A percentile compares a stretch with the other conserved stretches of the same genome.
These are phyloP conservation scores for Neoboletus magnificus DNA, from an alignment of 768 basidiomycete genomes.

Conservation along the genomic window DNA sequence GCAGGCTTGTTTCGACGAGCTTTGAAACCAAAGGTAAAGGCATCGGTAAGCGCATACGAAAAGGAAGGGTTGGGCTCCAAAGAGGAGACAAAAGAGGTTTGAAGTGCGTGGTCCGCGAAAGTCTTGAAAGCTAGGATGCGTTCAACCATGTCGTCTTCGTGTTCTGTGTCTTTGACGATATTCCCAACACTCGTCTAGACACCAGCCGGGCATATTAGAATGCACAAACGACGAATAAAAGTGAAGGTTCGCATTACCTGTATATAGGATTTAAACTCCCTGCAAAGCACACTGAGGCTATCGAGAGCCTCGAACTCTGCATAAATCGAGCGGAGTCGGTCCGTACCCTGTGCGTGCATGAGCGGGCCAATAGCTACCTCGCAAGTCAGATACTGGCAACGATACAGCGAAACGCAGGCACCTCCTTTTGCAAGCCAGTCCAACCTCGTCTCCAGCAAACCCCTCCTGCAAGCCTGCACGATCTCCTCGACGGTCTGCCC, in stretches of 20 bases:
- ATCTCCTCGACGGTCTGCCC: constrained; percentile 49
- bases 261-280: constrained; percentile 60
- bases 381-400: constrained; percentile 24
- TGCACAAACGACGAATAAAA: neutral
- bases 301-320: constrained; percentile 56
- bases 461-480: constrained; percentile 50
- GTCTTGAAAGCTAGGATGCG: constrained; percentile 66
- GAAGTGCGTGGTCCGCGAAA: constrained; percentile 49
- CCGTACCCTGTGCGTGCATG: constrained; percentile 45
- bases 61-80: constrained; percentile 52
- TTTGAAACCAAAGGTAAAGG: constrained; percentile 73
- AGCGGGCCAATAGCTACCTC: constrained; percentile 50
- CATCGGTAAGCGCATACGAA: constrained; percentile 63
- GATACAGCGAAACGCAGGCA: constrained; percentile 28
- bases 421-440: constrained; percentile 45
- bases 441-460: constrained; percentile 44
- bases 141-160: constrained; percentile 78
- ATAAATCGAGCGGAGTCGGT: constrained; percentile 53
- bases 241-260: constrained; percentile 37
- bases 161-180: constrained; percentile 61
- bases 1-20: constrained; percentile 78
- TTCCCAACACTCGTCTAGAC: constrained; percentile 50
- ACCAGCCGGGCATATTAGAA: neutral
- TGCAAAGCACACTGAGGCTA: constrained; percentile 49
- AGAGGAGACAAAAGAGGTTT: constrained; percentile 47